Base-by-base conservation (phyloP, 2,329 filamentous ascomycete genomes). In the Myriosclerotinia duriaeana region DNA sequence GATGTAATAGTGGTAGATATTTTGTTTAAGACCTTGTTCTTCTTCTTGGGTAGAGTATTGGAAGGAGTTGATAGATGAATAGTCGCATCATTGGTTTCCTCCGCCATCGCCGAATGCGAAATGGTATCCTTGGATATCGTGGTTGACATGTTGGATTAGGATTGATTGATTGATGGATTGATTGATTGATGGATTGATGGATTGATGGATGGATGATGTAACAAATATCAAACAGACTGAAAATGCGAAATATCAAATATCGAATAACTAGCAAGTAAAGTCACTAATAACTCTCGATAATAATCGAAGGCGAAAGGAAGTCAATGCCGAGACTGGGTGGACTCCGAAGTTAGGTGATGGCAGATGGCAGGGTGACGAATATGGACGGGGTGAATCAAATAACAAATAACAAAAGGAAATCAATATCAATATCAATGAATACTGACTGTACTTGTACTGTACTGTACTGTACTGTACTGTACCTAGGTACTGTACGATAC, bases 71-170 rank as follows among this genome's bases (percentile, higher is more conserved):
- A n/a, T 4, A 50, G 26, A 34, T 34, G 48, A 14, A 36, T 40
- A 6, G 53, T 12, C 11, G 61, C 22, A 44, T 53, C 36, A 15
- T 65, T 44, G 34, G n/a, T 44, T 79, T 74, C 92, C n/a, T 44
- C 22, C 17, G 34, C 17, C 22, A 22, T 9, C 17, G 54, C 9
- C 12, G 53, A 46, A 34, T 58, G 34, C 22, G 64, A 60, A 50
- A 59, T 52, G 26, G 17, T 52, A 34, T 42, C 50, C 38, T 65
- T 65, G 17, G 38, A 60, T 36, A 42, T 59, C 12, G 6, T 42
- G 15, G 48, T 22, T 26, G 46, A 50, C n/a, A 48, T 60, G 34
- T 20, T 34, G 56, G 20, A 26, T 36, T 6, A 50, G 44, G 56
- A 22, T 42, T 38, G 44, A 14, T 36, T n/a, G n/a, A 12, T 17